Conservation (phyloP, 140 eudicot species). For the Stevia rebaudiana region DNA sequence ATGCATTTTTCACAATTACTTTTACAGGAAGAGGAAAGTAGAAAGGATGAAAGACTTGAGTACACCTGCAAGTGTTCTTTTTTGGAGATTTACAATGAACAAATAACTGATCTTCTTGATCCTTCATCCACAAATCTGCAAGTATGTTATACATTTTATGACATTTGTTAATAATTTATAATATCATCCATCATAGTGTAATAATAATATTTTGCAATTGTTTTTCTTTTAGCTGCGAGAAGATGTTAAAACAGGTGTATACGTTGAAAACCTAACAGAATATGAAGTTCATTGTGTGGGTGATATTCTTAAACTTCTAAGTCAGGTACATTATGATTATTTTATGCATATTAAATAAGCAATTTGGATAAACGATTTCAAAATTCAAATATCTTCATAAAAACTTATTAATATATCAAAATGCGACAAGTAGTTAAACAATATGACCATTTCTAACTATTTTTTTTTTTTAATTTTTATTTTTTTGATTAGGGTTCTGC, state of each 20-base stretch:
- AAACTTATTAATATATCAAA: background rate
- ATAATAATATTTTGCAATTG: background rate
- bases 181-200: background rate
- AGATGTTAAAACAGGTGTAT: constrained; percentile 84
- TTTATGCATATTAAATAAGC: background rate
- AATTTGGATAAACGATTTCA: background rate
- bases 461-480: background rate
- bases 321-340: constrained; percentile 45
- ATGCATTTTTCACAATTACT: background rate
- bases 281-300: constrained; percentile 76
- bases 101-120: constrained; percentile 90
- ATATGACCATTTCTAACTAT: no score
- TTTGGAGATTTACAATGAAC: constrained; percentile 92
- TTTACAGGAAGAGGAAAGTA: constrained; percentile 77
- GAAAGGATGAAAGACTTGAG: constrained; percentile 68
- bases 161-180: background rate
- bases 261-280: constrained; percentile 89
- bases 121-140: constrained; percentile 91
- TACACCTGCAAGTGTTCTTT: constrained; percentile 94
- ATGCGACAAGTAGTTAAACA: background rate
- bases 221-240: constrained; percentile 58
- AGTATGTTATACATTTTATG: constrained; percentile 36
- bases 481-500: constrained; percentile 61
- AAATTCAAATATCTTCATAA: background rate
- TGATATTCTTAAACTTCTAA: constrained; percentile 77